These are phyloP conservation scores for Penicillium glabrum DNA, from an alignment of 2,329 filamentous ascomycete species.

Conservation along the genomic window DNA sequence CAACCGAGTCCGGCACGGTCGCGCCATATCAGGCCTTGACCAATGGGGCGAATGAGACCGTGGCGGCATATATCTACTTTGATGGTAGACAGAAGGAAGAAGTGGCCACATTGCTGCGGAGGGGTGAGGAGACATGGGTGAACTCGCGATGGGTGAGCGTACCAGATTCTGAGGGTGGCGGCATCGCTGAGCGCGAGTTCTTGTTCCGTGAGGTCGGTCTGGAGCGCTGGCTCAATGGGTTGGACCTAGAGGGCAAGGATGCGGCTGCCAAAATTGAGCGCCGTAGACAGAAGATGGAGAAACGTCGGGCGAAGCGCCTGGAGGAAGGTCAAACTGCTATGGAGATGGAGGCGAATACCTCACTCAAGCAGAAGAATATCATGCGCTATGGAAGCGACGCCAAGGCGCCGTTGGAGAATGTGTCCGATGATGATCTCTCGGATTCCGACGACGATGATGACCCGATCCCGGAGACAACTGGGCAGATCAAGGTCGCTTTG, in stretches of 20 bases:
- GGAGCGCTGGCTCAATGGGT: constrained; percentile 92
- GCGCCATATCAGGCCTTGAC: constrained; percentile 90
- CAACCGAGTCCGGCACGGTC: constrained; percentile 57
- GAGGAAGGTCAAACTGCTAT: constrained; percentile 56
- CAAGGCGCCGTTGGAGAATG: constrained; percentile 69
- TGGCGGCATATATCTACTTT: constrained; percentile 98
- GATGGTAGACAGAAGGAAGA: constrained; percentile 94
- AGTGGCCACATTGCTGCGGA: constrained; percentile 86
- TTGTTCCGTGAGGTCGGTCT: constrained; percentile 95
- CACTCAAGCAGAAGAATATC: constrained; percentile 53
- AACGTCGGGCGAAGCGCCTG: constrained; percentile 75
- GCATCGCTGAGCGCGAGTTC: constrained; percentile 93
- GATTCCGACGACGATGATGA: constrained; percentile 80
- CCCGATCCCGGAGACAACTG: constrained; percentile 83
- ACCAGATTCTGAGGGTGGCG: constrained; percentile 84
- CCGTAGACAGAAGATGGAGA: constrained; percentile 70
- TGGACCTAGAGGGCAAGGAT: constrained; percentile 92
- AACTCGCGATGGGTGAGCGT: constrained; percentile 98
- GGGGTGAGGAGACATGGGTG: constrained; percentile 98
- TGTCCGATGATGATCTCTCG: constrained; percentile 70
- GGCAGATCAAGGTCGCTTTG: constrained; percentile 97
- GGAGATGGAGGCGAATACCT: constrained; percentile 36
- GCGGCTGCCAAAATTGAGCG: constrained; percentile 75
- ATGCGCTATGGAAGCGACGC: constrained; percentile 79
- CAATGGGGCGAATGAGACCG: constrained; percentile 90